A percentile compares a stretch with the other conserved stretches of the same genome.
Evolutionary conservation across 768 basidiomycete genomes (phyloP).

Genomic region (Tephrocybe sp.): DNA sequence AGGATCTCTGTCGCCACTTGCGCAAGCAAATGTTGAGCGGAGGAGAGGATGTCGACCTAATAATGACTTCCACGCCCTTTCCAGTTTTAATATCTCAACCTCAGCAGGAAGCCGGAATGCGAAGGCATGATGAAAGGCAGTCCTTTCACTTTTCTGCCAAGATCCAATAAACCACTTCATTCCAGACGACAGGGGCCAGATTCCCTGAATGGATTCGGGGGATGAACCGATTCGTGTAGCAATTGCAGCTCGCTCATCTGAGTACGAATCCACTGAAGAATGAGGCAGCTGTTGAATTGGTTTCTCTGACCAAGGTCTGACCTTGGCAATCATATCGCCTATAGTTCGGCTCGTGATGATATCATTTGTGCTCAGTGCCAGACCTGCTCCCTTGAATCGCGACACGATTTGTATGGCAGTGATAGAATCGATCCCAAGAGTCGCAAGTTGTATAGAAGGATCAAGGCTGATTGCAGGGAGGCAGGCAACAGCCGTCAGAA

Average conservation of each 20-base stretch:
- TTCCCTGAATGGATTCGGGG: conserved; percentile 18
- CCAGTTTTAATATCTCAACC: conserved; percentile 26
- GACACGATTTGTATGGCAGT: conserved; percentile 43
- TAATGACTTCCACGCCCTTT: conserved; percentile 34
- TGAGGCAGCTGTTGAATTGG: background rate
- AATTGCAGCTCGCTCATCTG: conserved; percentile 19
- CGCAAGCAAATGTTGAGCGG: conserved; percentile 39
- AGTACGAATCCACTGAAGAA: conserved; percentile 5
- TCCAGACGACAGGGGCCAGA: conserved; percentile 25
- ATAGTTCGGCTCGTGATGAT: conserved; percentile 39
- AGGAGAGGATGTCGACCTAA: conserved; percentile 34
- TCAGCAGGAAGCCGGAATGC: conserved; percentile 31
- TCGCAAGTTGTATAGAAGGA: conserved; percentile 31
- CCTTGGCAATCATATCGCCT: conserved; percentile 23
- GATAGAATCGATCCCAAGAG: conserved; percentile 49
- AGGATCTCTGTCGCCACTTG: conserved; percentile 21
- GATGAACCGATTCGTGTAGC: conserved; percentile 16
- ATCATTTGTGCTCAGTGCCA: conserved; percentile 32
- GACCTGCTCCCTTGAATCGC: conserved; percentile 33
- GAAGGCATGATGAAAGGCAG: conserved; percentile 42
- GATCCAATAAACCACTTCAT: conserved; percentile 39
- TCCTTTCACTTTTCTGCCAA: conserved; percentile 39
- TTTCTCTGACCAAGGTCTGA: background rate
- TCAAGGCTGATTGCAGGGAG: conserved; percentile 27
- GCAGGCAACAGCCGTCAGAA: conserved; percentile 23